phyloP scores from a whole-genome alignment of 139 green algal genomes.

The Gonium pectorale region DNA sequence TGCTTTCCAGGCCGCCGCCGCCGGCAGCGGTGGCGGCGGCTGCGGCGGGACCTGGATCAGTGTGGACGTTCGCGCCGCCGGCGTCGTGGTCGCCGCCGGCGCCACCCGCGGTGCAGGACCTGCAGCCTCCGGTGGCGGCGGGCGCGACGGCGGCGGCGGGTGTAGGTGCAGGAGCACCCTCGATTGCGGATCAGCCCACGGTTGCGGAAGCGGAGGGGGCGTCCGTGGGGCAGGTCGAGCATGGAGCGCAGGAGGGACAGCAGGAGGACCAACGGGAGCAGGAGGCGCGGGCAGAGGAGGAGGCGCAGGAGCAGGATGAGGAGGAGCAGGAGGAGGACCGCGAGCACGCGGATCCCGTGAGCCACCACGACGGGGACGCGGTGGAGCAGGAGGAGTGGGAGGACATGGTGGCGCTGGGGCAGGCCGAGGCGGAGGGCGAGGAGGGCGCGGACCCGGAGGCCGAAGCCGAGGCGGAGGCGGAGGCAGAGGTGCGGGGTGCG shows the following conservation, averaged over 20 bases:
- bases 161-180: background rate
- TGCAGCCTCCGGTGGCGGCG: background rate
- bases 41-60: background rate
- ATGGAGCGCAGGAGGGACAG: background rate
- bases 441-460: background rate
- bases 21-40: background rate
- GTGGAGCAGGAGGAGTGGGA: constrained; percentile 47
- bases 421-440: background rate
- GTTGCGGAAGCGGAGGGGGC: too few species aligned
- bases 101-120: background rate
- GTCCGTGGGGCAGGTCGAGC: too few species aligned
- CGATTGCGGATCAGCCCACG: too few species aligned
- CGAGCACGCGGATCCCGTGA: constrained; percentile 5
- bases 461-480: background rate
- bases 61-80: too few species aligned
- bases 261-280: background rate
- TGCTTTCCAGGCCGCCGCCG: constrained; percentile 3
- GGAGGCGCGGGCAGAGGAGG: background rate
- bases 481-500: background rate
- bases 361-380: constrained; percentile 26
- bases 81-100: background rate
- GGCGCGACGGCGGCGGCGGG: background rate
- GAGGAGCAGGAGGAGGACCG: background rate
- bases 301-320: background rate
- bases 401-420: constrained; percentile 19